Percentiles rank a stretch among this genome's conserved stretches.
Evolutionary conservation across 495 filamentous ascomycete genomes (phyloP).

Genomic region (Penicillium argentinense): DNA sequence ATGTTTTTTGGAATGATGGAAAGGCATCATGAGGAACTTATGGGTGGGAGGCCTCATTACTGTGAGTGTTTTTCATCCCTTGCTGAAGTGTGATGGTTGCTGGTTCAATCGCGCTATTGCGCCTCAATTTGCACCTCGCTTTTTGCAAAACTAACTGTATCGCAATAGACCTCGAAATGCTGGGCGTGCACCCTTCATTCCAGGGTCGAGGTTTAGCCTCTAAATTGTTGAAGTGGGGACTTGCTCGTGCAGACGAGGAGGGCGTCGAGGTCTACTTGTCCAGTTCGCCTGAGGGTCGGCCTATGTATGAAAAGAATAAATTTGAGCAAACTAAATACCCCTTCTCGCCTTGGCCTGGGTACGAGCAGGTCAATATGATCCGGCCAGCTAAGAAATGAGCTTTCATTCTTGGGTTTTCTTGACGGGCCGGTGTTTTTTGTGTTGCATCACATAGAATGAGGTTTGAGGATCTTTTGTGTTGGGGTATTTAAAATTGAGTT

Average conservation of each 20-base stretch:
- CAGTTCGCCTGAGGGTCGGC: slow-evolving; percentile 30
- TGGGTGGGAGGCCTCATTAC: slow-evolving; percentile 27
- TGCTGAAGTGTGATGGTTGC: too few relatives aligned
- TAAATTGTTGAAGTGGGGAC: slow-evolving; percentile 41
- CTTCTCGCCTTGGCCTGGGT: slow-evolving; percentile 18
- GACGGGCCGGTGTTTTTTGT: background rate
- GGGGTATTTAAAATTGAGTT: too few relatives aligned
- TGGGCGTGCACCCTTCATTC: slow-evolving; percentile 34
- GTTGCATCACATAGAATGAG: background rate
- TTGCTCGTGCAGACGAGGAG: slow-evolving; percentile 37
- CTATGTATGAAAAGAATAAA: slow-evolving; percentile 33
- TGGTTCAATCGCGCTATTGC: too few relatives aligned
- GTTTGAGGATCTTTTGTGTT: too few relatives aligned
- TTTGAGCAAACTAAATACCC: slow-evolving; percentile 22
- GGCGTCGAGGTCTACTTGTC: slow-evolving; percentile 38
- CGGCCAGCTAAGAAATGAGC: slow-evolving; percentile 7
- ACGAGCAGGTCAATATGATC: slow-evolving; percentile 24
- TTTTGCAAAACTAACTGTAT: background rate
- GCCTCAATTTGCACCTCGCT: too few relatives aligned
- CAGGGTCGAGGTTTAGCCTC: slow-evolving; percentile 43
- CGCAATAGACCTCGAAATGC: slow-evolving; percentile 34
- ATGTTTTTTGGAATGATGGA: slow-evolving; percentile 27
- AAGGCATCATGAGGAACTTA: slow-evolving; percentile 13
- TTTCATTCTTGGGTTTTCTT: too few relatives aligned
- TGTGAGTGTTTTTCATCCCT: slow-evolving; percentile 19